These are phyloP conservation scores for Sporisorium scitamineum DNA, from an alignment of 1,284 basidiomycete species.

Conservation along the genomic window DNA sequence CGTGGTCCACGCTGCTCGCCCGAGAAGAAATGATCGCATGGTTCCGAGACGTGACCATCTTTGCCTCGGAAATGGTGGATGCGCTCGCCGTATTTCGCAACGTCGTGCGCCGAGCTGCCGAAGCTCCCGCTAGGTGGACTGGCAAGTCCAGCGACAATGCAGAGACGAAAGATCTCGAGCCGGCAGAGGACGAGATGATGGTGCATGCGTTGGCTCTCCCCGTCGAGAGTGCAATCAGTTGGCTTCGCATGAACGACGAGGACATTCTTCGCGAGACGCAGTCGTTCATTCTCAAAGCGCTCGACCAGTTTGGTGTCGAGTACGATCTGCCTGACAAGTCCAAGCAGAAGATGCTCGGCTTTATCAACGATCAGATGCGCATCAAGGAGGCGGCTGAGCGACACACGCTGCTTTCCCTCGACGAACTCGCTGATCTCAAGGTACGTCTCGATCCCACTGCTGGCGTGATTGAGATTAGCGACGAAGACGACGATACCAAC, in stretches of 20 bases:
- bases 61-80: conserved; percentile 65
- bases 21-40: conserved; percentile 63
- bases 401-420: conserved; percentile 55
- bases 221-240: conserved; percentile 58
- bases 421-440: conserved; percentile 60
- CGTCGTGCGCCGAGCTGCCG: conserved; percentile 46
- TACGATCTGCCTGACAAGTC: conserved; percentile 47
- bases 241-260: conserved; percentile 68
- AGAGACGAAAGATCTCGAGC: conserved; percentile 26
- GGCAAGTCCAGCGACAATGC: conserved; percentile 24
- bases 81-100: conserved; percentile 51
- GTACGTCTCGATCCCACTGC: conserved; percentile 41
- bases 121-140: conserved; percentile 35
- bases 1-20: conserved; percentile 57
- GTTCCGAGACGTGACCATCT: conserved; percentile 65
- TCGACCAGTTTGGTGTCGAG: conserved; percentile 54
- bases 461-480: conserved; percentile 43
- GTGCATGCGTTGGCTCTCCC: conserved; percentile 54
- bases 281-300: conserved; percentile 58
- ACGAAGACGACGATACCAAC: conserved; percentile 42
- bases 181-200: conserved; percentile 47
- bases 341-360: conserved; percentile 56
- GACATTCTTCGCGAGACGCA: conserved; percentile 64
- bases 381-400: conserved; percentile 49
- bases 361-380: conserved; percentile 61